phyloP scores from a whole-genome alignment of 257 asterid species.

The Agastache rugosa region DNA sequence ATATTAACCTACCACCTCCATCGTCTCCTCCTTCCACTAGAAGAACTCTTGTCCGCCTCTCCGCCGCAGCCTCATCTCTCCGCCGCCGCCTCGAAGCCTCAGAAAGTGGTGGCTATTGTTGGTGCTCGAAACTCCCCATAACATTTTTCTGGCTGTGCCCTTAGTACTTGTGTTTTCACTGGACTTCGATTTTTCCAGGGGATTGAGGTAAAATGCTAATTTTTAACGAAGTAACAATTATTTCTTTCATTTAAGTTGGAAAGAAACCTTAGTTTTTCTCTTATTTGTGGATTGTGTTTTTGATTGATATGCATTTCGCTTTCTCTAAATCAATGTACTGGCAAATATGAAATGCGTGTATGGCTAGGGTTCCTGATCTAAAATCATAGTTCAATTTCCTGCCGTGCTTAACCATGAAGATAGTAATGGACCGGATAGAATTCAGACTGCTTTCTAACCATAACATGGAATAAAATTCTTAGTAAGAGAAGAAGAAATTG shows the following conservation, averaged over 20 bases:
- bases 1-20: slow-evolving; percentile 4
- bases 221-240: background rate
- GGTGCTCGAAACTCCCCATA: background rate
- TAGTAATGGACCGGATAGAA: background rate
- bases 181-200: background rate
- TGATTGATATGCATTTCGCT: background rate
- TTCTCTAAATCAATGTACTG: background rate
- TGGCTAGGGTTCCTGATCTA: slow-evolving; percentile 10
- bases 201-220: slow-evolving; percentile 9
- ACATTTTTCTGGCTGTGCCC: background rate
- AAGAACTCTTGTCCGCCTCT: background rate
- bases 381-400: background rate
- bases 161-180: background rate
- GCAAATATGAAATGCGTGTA: background rate
- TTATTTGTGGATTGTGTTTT: background rate
- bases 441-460: background rate
- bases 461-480: background rate
- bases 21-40: slow-evolving; percentile 8
- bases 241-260: background rate
- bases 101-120: background rate
- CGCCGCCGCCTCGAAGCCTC: slow-evolving; percentile 19
- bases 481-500: background rate
- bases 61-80: background rate
- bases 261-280: background rate
- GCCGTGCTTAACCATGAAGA: background rate